Conservation (phyloP, 1,139 yeast species). For the Debaryomycetaceae sp. region DNA sequence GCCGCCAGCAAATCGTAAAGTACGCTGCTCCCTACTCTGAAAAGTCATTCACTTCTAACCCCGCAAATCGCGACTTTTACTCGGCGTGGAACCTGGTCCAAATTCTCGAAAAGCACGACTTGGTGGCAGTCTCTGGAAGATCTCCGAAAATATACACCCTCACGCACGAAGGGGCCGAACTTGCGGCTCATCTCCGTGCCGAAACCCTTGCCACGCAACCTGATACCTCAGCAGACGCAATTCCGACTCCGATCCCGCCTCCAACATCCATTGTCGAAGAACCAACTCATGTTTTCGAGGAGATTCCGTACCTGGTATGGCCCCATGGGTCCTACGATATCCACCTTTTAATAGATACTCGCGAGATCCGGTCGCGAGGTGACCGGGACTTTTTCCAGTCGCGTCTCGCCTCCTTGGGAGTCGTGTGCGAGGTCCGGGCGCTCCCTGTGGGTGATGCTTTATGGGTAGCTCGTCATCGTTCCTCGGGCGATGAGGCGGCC, state of each 20-base stretch:
- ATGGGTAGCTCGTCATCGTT: slow-evolving; percentile 72
- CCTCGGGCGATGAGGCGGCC: slow-evolving; percentile 52
- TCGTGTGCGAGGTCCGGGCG: slow-evolving; percentile 43
- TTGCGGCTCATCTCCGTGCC: slow-evolving; percentile 48
- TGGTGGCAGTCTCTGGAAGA: slow-evolving; percentile 48
- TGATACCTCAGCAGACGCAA: slow-evolving; percentile 11
- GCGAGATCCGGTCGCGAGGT: slow-evolving; percentile 57
- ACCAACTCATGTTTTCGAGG: slow-evolving; percentile 10
- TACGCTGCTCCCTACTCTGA: slow-evolving; percentile 56
- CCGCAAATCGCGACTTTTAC: slow-evolving; percentile 51
- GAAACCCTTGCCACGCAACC: slow-evolving; percentile 54
- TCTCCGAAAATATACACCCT: slow-evolving; percentile 48
- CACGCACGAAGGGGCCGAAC: slow-evolving; percentile 60
- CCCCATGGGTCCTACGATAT: slow-evolving; percentile 39
- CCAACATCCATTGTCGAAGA: slow-evolving; percentile 13
- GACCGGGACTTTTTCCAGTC: slow-evolving; percentile 58
- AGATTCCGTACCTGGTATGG: slow-evolving; percentile 29
- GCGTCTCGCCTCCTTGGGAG: slow-evolving; percentile 39
- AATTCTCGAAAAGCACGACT: slow-evolving; percentile 49
- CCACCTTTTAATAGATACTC: slow-evolving; percentile 59
- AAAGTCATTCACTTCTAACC: slow-evolving; percentile 52
- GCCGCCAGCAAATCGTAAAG: slow-evolving; percentile 48
- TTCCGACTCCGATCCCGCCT: not conserved
- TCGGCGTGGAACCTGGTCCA: slow-evolving; percentile 76
- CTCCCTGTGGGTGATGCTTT: slow-evolving; percentile 78